Percentiles rank a stretch among this genome's conserved stretches.
phyloP scores from a whole-genome alignment of 768 basidiomycete genomes.

The Suillus alpinus region DNA sequence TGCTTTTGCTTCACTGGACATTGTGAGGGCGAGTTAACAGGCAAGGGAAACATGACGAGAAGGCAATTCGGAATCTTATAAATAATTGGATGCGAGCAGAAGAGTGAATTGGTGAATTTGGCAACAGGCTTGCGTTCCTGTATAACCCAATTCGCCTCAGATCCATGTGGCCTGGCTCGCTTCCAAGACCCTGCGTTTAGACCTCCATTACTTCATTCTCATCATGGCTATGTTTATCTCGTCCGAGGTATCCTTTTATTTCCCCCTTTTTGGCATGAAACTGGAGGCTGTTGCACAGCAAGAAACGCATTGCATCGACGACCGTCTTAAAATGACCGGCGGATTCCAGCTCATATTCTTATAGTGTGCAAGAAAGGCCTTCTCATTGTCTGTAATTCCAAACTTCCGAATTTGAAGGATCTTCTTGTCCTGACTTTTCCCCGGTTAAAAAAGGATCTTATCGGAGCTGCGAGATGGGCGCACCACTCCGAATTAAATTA shows the following conservation, averaged over 20 bases:
- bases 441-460: neutral
- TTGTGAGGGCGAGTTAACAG: conserved; percentile 3
- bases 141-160: neutral
- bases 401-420: neutral
- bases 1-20: conserved; percentile 21
- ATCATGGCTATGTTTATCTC: neutral
- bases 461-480: neutral
- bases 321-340: too few species aligned
- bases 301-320: neutral
- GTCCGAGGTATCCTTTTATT: neutral
- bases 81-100: neutral
- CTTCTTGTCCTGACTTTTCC: neutral
- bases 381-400: neutral
- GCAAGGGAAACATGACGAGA: neutral
- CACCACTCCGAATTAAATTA: neutral
- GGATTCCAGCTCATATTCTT: neutral
- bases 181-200: neutral
- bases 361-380: neutral
- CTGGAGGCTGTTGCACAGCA: neutral
- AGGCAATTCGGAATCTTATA: neutral
- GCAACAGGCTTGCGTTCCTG: neutral
- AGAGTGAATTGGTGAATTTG: neutral
- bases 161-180: neutral
- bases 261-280: neutral
- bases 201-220: neutral